Percentiles rank a stretch among this genome's conserved stretches.
Evolutionary conservation across 345 rosid species (phyloP).

Genomic region (Acer campestre): DNA sequence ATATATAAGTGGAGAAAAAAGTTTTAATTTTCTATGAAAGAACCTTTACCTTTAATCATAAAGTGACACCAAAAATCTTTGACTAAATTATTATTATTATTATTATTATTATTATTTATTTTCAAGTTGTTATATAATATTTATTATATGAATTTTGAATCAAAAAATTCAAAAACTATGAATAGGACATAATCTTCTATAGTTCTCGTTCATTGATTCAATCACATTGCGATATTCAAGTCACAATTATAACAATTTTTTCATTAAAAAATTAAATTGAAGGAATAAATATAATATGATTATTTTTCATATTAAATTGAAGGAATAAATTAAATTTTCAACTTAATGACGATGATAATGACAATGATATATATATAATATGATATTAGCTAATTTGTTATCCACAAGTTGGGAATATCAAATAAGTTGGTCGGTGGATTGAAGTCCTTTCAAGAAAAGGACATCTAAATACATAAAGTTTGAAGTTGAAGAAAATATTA

Average conservation of each 20-base stretch:
- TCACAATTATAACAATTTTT: neutral
- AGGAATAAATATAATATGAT: neutral
- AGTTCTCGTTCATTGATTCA: neutral
- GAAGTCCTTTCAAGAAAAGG: constrained; percentile 3
- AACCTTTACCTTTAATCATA: neutral
- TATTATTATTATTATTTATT: neutral
- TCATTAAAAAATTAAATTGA: neutral
- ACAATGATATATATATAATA: neutral
- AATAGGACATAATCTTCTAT: neutral
- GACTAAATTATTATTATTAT: neutral
- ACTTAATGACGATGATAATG: neutral
- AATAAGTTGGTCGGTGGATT: constrained; percentile 12
- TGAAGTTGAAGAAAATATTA: neutral
- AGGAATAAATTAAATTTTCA: neutral
- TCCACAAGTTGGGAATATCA: constrained; percentile 12
- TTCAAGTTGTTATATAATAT: neutral
- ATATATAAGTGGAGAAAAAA: neutral
- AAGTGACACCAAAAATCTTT: neutral
- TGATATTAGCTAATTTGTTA: neutral
- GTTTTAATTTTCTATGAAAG: neutral
- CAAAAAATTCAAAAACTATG: neutral
- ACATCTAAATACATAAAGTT: neutral
- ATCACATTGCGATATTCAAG: too few species aligned
- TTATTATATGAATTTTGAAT: neutral
- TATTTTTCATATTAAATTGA: neutral